These are phyloP conservation scores for Rhodotorula toruloides DNA, from an alignment of 768 basidiomycete species.

Conservation along the genomic window DNA sequence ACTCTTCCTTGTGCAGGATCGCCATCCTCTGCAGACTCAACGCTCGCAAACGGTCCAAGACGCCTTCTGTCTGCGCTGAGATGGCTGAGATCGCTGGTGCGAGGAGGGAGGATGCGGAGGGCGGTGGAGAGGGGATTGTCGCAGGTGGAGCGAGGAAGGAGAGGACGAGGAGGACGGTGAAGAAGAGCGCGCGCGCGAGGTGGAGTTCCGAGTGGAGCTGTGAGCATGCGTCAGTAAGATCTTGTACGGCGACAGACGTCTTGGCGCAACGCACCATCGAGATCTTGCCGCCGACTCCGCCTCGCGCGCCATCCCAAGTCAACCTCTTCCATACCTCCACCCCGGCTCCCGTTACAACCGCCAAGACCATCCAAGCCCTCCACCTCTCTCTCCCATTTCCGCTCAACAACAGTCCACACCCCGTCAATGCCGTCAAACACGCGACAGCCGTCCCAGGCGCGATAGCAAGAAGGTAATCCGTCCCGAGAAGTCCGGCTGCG, in stretches of 20 bases:
- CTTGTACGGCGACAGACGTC: too few species aligned
- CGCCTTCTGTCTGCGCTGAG: constrained; percentile 2
- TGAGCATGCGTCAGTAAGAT: background rate
- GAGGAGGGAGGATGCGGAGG: background rate
- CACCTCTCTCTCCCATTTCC: constrained; percentile 14
- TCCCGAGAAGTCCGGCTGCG: background rate
- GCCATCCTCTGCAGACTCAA: constrained; percentile 16
- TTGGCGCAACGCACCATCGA: background rate
- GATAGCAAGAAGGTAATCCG: constrained; percentile 24
- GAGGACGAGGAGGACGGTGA: background rate
- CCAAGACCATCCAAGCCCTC: background rate
- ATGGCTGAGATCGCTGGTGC: background rate
- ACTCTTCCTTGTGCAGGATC: constrained; percentile 3
- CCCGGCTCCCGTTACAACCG: background rate
- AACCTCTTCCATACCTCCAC: constrained; percentile 3
- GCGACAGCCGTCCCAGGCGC: constrained; percentile 6
- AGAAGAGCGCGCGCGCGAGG: constrained; percentile 5
- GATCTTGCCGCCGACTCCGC: background rate
- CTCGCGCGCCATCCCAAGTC: constrained; percentile 4
- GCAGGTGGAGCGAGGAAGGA: constrained; percentile 6
- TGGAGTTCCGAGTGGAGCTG: constrained; percentile 23
- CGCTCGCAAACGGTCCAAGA: constrained; percentile 11
- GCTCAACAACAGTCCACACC: constrained; percentile 1
- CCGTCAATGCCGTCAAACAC: constrained; percentile 5
- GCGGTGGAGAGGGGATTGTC: background rate